These are phyloP conservation scores for Schrenkiella parvula DNA, from an alignment of 345 rosid species.

Conservation along the genomic window DNA sequence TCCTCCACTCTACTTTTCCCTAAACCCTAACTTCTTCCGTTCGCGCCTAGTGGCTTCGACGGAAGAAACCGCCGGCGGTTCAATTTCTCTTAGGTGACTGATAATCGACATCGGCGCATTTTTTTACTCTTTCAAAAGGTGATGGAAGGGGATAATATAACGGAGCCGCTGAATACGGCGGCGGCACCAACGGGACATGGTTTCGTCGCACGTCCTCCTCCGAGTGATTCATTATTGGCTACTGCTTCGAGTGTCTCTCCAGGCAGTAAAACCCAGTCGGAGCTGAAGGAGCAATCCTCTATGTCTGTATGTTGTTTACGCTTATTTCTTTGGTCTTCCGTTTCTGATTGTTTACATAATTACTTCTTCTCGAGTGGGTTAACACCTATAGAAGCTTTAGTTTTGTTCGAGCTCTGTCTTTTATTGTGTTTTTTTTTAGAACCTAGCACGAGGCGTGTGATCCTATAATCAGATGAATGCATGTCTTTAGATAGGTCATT, in stretches of 20 bases:
- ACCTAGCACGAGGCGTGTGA: not conserved
- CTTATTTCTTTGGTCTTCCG: not conserved
- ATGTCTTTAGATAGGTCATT: not conserved
- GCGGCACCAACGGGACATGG: slow-evolving; percentile 12
- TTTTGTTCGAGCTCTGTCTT: not conserved
- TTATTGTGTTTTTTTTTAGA: not conserved
- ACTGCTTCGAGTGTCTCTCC: slow-evolving; percentile 18
- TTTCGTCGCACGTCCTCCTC: slow-evolving; percentile 1
- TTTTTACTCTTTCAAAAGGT: not conserved
- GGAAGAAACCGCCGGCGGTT: not conserved
- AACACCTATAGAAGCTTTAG: not conserved
- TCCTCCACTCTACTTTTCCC: not conserved
- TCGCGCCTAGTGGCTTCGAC: not conserved
- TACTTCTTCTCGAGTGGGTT: not conserved
- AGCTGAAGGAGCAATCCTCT: slow-evolving; percentile 21
- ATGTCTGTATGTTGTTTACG: slow-evolving; percentile 30
- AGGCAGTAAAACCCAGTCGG: slow-evolving; percentile 6
- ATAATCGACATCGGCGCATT: not conserved
- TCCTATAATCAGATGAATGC: not conserved
- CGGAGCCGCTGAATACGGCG: slow-evolving; percentile 14
- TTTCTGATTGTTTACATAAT: slow-evolving; percentile 1
- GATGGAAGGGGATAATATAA: slow-evolving; percentile 22
- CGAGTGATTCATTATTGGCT: slow-evolving; percentile 10
- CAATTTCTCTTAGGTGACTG: not conserved
- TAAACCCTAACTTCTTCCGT: slow-evolving; percentile 20